Conservation (phyloP, 148 eudicot genomes). For the Vaccinium vitisidaea region DNA sequence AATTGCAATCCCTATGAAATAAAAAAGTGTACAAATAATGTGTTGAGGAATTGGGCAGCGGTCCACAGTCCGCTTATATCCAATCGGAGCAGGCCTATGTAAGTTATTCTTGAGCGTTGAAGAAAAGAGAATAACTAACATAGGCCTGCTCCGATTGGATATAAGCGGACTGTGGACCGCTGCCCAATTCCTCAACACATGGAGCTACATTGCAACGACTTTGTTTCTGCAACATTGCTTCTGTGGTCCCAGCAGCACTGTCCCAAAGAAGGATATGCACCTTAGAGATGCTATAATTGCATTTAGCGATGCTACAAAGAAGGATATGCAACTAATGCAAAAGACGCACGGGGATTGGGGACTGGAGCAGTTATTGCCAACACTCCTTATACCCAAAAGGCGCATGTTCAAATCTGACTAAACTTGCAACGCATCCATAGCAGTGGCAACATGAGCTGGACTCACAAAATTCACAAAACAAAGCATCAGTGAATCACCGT, state of each 20-base stretch:
- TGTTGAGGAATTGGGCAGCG: no score
- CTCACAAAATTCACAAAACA: slow-evolving; percentile 79
- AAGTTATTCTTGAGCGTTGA: background rate
- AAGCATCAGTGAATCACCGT: slow-evolving; percentile 70
- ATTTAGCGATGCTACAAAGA: no score
- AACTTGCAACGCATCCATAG: slow-evolving; percentile 62
- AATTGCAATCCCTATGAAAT: background rate
- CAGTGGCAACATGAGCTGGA: slow-evolving; percentile 63
- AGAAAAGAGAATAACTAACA: no score
- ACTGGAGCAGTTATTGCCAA: background rate
- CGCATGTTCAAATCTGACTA: background rate
- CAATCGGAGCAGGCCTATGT: background rate
- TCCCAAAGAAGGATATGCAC: no score
- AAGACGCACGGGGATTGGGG: no score
- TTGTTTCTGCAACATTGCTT: background rate
- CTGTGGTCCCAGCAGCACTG: background rate
- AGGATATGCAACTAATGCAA: no score
- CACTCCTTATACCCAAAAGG: background rate
- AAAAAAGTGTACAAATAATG: background rate
- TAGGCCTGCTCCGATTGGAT: no score
- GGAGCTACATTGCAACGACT: background rate
- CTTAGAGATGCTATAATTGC: no score
- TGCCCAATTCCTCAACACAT: no score
- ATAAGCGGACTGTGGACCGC: no score
- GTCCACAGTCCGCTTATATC: background rate